phyloP scores from a whole-genome alignment of 202 grass and related monocot genomes.

The Carex arenaria region DNA sequence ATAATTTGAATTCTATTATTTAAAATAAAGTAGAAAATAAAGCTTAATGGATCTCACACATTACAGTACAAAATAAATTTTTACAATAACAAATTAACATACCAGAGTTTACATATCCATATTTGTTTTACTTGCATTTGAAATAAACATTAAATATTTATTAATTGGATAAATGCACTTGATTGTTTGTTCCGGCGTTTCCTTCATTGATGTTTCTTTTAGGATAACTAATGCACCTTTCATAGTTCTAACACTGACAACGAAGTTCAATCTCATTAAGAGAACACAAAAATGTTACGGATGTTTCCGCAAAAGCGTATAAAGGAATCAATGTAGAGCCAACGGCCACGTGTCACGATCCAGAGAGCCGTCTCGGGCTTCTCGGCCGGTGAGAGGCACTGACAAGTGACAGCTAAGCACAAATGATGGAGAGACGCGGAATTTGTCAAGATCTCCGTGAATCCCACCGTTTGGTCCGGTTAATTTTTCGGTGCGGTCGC shows the following conservation, averaged over 20 bases:
- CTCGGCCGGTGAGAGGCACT: not conserved
- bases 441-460: not conserved
- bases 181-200: not conserved
- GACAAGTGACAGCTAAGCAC: not conserved
- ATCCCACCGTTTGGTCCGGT: not conserved
- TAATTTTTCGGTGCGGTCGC: not conserved
- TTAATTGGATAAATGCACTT: not conserved
- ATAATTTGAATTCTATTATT: too few relatives aligned
- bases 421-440: conserved; percentile 9
- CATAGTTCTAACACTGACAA: not conserved
- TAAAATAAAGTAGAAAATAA: too few relatives aligned
- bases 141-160: not conserved
- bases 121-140: not conserved
- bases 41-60: too few relatives aligned
- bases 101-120: not conserved
- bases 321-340: conserved; percentile 10
- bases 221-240: not conserved
- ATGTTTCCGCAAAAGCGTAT: not conserved
- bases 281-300: not conserved
- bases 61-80: not conserved
- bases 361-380: not conserved
- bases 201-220: not conserved
- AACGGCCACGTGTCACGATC: not conserved
- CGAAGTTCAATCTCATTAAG: not conserved
- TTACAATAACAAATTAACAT: not conserved